Evolutionary conservation across 768 basidiomycete species (phyloP), one percentile per base, ranked within the genome.

Genomic region (Trametes maxima): DNA sequence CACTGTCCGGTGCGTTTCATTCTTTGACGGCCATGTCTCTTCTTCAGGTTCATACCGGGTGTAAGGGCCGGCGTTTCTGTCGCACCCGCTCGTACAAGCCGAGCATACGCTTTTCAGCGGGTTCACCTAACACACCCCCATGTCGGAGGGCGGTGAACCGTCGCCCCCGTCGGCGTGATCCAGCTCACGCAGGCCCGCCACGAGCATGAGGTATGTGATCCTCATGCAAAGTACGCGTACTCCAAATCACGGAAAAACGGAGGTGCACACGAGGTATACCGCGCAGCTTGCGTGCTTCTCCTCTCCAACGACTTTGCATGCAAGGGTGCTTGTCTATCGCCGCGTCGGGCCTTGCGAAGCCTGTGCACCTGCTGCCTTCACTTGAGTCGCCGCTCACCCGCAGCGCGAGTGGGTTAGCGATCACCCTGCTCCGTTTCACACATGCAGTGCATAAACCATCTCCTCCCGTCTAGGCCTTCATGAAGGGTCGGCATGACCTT

Each of bases 251-350:
- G 60, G n/a, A 17, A 16, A 33, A 62, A 51, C n/a, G 19, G 43
- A 54, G 60, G 60, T 47, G 10, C 39, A 25, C 54, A 62, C 60
- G 60, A 51, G 60, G 60, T 13, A 28, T 16, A 19, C 28, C 4
- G 21, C 10, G 17, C 16, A 43, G 21, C 25, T 12, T 37, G 46
- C 17, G 21, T 19, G 51, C 51, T 37, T 28, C 46, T 33, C 52
- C 37, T 37, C 36, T 8, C 54, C 36, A 24, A n/a, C 51, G 36
- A 36, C 22, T 16, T 51, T 42, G 40, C 57, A 24, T 36, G 35
- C 49, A 13, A 16, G 14, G 28, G 22, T 44, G 57, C 57, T 33
- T 8, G 13, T 39, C 19, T 48, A 10, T 40, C 14, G n/a, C 56
- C 39, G 21, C 51, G 24, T 37, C 55, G 28, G 57, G 13, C 40